Base-by-base conservation (phyloP, 345 rosid species). In the Syzygium oleosum region DNA sequence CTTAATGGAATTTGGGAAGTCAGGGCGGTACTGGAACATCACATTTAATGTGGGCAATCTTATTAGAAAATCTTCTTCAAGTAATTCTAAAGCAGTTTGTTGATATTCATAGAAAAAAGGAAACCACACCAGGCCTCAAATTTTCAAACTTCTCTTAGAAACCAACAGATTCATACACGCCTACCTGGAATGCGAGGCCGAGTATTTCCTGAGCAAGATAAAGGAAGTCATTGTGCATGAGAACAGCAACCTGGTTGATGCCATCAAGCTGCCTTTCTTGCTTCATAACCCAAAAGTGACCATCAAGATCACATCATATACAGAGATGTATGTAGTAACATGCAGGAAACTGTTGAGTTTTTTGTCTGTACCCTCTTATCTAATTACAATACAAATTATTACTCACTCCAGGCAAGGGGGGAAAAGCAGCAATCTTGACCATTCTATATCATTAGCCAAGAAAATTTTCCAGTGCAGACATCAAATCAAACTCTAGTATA, bases 111-210 rank as follows among this genome's bases (percentile, higher is more conserved):
- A 41, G 46, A 73, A 73, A 73, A 27, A 73, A 73, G 27, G 25
- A 73, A 73, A 38, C 83, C 25, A 85, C 68, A 23, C 51, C 34
- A 84, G 21, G 55, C 54, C 54, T 52, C 54, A 4, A 52, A 52
- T 52, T 23, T 58, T 23, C 63, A 58, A 58, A 23, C 63, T 58
- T 58, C 13, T 58, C 49, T 73, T 38, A 73, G 27, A 73, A 73
- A 73, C 83, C 83, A 65, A 86, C 53, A 52, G 14, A 51, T 29
- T 51, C 56, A 84, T 58, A 65, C 84, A 56, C 73, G 85, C 93
- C 88, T 94, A 98, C 99, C 99, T 95, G 94, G 91, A 98, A 96
- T 87, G 99, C 95, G 87, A 96, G 94, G 89, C 98, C 99, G 84
- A 94, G 96, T 88, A 96, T 94, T 92, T 96, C 99, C 90, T 93